Evolutionary conservation across 2,329 filamentous ascomycete genomes (phyloP).

Genomic region (Talaromyces sp.): DNA sequence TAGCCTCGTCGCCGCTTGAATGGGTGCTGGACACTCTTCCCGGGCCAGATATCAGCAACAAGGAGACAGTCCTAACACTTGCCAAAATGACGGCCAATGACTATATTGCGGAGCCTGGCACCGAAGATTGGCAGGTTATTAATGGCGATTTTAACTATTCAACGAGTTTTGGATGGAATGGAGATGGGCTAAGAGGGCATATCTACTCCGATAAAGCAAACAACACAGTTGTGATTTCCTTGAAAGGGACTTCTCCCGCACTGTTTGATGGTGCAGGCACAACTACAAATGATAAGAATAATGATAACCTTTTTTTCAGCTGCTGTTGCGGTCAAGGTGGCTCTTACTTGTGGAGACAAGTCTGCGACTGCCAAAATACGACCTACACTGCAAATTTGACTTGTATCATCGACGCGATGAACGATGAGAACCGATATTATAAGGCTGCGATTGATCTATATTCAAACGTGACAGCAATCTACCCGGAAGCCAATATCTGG

Average conservation of each 20-base stretch:
- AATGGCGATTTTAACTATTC: slow-evolving; percentile 80
- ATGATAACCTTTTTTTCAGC: slow-evolving; percentile 97
- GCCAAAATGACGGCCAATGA: slow-evolving; percentile 89
- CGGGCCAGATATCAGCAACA: slow-evolving; percentile 82
- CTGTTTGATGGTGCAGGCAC: slow-evolving; percentile 97
- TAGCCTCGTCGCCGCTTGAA: slow-evolving; percentile 69
- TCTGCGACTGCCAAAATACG: slow-evolving; percentile 87
- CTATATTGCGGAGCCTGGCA: slow-evolving; percentile 73
- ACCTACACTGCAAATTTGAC: slow-evolving; percentile 92
- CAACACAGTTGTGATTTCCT: slow-evolving; percentile 82
- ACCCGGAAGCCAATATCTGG: slow-evolving; percentile 84
- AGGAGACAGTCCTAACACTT: slow-evolving; percentile 78
- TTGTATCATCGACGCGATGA: slow-evolving; percentile 75
- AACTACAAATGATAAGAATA: slow-evolving; percentile 95
- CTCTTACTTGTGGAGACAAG: slow-evolving; percentile 84
- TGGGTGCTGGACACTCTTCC: slow-evolving; percentile 82
- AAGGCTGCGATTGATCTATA: slow-evolving; percentile 86
- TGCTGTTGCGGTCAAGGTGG: slow-evolving; percentile 96
- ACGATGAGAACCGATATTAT: slow-evolving; percentile 88
- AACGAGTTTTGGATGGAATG: slow-evolving; percentile 88
- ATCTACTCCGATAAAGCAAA: slow-evolving; percentile 87
- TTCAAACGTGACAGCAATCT: slow-evolving; percentile 85
- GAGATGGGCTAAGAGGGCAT: slow-evolving; percentile 86
- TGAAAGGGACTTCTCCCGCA: slow-evolving; percentile 89
- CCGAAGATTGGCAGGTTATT: slow-evolving; percentile 82